A percentile compares a stretch with the other conserved stretches of the same genome.
phyloP scores from a whole-genome alignment of 305 asterid genomes.

The Fraxinus sp. region DNA sequence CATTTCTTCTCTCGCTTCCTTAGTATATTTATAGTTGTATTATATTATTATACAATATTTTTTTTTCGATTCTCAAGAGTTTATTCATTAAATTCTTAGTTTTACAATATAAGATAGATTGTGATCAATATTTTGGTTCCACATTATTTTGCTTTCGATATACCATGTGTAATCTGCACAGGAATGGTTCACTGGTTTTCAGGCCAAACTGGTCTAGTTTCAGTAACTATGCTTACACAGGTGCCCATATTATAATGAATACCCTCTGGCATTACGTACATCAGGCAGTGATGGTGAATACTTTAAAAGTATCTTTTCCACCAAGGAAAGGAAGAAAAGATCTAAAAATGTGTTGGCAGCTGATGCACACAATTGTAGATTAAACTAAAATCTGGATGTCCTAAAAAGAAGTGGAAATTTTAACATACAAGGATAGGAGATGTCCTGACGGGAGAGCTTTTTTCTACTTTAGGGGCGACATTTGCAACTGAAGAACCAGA shows the following conservation, averaged over 20 bases:
- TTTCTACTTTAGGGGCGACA: conserved; percentile 89
- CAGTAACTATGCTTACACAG: not conserved
- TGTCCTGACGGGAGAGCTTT: conserved; percentile 96
- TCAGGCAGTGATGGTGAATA: not conserved
- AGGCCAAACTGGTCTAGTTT: not conserved
- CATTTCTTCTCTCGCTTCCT: not conserved
- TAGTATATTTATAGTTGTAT: not conserved
- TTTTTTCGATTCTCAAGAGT: not conserved
- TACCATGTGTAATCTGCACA: not conserved
- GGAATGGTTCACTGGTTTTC: not conserved
- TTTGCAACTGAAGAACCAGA: conserved; percentile 74
- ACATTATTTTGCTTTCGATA: not conserved
- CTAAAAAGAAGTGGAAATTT: conserved; percentile 18
- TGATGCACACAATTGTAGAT: conserved; percentile 10
- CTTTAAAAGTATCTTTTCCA: not conserved
- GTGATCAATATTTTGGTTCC: not conserved
- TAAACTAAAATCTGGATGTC: conserved; percentile 12
- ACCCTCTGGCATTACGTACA: not conserved
- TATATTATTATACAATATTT: not conserved
- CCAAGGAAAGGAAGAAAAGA: not conserved
- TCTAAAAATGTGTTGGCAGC: not conserved
- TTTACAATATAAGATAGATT: not conserved
- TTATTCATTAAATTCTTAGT: not conserved
- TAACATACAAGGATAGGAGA: conserved; percentile 76
- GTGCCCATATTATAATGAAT: not conserved